These are phyloP conservation scores for Firmiana major DNA, from an alignment of 345 rosid species.

Conservation along the genomic window DNA sequence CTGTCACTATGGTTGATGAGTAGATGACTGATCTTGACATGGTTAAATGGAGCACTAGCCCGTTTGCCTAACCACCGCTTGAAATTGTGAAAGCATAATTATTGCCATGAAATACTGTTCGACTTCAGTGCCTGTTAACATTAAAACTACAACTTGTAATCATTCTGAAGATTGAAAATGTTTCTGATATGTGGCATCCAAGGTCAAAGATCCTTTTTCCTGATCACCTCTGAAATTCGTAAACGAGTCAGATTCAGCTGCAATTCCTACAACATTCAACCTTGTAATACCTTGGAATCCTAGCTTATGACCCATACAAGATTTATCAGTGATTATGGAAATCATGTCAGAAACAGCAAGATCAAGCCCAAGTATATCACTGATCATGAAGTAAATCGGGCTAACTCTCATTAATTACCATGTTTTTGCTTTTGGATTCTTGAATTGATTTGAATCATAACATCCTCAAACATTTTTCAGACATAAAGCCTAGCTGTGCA, in stretches of 20 bases:
- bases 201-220: neutral
- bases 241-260: constrained; percentile 3
- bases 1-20: neutral
- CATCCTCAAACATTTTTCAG: neutral
- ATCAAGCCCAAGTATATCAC: too few species aligned
- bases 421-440: neutral
- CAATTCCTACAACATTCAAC: neutral
- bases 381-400: neutral
- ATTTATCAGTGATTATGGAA: too few species aligned
- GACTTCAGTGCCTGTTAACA: neutral
- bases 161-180: neutral
- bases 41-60: neutral
- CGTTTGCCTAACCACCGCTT: constrained; percentile 8
- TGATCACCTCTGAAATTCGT: constrained; percentile 6
- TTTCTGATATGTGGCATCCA: neutral
- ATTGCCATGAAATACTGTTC: neutral
- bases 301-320: too few species aligned
- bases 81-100: neutral
- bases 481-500: too few species aligned
- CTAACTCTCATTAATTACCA: neutral
- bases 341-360: too few species aligned
- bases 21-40: constrained; percentile 8
- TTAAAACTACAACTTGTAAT: neutral
- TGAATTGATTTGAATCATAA: neutral
- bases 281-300: neutral